Evolutionary conservation across 805 yeast species (phyloP).

Genomic region (Metschnikowia amazonensis): DNA sequence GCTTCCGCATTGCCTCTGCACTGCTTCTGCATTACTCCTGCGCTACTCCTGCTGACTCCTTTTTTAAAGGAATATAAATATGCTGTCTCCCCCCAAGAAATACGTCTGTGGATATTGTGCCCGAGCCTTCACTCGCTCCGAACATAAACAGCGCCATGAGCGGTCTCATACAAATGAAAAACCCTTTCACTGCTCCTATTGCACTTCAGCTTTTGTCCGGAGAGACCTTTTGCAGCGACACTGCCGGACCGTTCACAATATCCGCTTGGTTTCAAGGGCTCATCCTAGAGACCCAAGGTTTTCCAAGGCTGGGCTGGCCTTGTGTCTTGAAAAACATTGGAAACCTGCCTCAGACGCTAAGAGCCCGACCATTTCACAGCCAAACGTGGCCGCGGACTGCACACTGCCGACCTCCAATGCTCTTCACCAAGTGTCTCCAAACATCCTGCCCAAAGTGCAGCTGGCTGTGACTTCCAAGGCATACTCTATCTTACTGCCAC

Average conservation of each 20-base stretch:
- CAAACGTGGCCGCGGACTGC: background rate
- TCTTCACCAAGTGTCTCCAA: background rate
- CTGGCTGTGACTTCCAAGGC: background rate
- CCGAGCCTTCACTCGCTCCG: slow-evolving; percentile 73
- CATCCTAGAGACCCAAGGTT: slow-evolving; percentile 1
- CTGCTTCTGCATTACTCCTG: background rate
- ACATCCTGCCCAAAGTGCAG: background rate
- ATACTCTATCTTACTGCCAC: background rate
- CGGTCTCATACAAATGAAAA: slow-evolving; percentile 76
- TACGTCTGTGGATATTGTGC: slow-evolving; percentile 79
- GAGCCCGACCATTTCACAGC: background rate
- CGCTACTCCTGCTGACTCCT: background rate
- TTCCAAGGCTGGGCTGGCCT: slow-evolving; percentile 1
- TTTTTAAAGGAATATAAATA: background rate
- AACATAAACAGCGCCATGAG: slow-evolving; percentile 75
- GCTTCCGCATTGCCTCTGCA: background rate
- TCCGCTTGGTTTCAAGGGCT: slow-evolving; percentile 15
- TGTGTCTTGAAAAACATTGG: background rate
- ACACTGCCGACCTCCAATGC: background rate
- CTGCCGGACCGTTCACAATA: slow-evolving; percentile 68
- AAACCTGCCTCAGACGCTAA: background rate
- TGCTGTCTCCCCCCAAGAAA: slow-evolving; percentile 46
- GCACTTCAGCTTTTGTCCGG: slow-evolving; percentile 71
- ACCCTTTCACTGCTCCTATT: slow-evolving; percentile 70
- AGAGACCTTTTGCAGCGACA: slow-evolving; percentile 76